phyloP scores from a whole-genome alignment of 148 eudicot genomes.

The Silene conica region DNA sequence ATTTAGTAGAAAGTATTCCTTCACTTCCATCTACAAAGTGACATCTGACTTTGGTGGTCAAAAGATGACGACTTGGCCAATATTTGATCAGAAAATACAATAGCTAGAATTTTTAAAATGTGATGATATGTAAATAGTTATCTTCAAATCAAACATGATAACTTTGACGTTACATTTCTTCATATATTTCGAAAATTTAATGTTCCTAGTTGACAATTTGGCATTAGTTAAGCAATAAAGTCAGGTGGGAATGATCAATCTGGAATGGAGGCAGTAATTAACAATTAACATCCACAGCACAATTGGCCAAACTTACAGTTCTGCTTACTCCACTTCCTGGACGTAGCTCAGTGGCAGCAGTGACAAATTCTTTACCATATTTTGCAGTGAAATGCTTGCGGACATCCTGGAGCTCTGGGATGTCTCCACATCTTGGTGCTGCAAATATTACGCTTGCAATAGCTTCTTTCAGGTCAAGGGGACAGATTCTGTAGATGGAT shows the following conservation, averaged over 20 bases:
- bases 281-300: background rate
- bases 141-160: background rate
- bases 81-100: background rate
- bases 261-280: background rate
- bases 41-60: background rate
- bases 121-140: background rate
- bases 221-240: background rate
- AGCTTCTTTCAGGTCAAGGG: slow-evolving; percentile 94
- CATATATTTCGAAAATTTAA: background rate
- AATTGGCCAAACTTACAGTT: slow-evolving; percentile 42
- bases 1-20: background rate
- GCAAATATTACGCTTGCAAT: slow-evolving; percentile 83
- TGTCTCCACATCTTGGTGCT: slow-evolving; percentile 91
- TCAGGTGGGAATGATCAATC: background rate
- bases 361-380: slow-evolving; percentile 81
- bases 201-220: background rate
- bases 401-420: slow-evolving; percentile 76
- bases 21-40: background rate
- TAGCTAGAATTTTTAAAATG: background rate
- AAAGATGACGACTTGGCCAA: background rate
- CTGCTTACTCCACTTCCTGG: slow-evolving; percentile 88
- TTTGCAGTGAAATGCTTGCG: slow-evolving; percentile 77
- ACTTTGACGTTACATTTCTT: background rate
- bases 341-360: slow-evolving; percentile 76
- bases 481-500: slow-evolving; percentile 55